These are phyloP conservation scores for Crithidia bombi DNA, from an alignment of 208 protist species.

Conservation along the genomic window DNA sequence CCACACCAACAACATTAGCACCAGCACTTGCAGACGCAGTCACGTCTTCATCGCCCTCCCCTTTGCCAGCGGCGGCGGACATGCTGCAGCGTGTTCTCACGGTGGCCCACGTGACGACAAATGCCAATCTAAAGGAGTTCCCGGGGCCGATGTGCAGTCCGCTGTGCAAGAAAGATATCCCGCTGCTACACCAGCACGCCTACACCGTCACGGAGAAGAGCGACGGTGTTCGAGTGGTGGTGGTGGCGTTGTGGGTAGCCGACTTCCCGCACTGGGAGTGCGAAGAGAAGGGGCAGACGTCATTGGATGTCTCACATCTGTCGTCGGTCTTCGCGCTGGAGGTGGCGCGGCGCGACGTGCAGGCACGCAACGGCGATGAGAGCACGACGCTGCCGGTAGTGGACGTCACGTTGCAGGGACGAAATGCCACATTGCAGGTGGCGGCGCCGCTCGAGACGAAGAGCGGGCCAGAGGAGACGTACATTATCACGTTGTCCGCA, in stretches of 20 bases:
- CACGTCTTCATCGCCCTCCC: neutral
- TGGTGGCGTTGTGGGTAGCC: conserved; percentile 34
- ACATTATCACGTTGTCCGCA: neutral
- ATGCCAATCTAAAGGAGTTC: conserved; percentile 39
- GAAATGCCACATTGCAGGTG: neutral
- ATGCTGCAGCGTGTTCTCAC: conserved; percentile 19
- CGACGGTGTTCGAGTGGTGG: conserved; percentile 73
- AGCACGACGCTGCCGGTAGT: neutral
- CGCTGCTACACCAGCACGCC: conserved; percentile 15
- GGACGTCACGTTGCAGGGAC: conserved; percentile 4
- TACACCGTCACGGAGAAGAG: conserved; percentile 86
- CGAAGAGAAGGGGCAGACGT: neutral
- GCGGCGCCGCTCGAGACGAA: neutral
- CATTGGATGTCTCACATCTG: conserved; percentile 10
- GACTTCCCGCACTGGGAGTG: conserved; percentile 53
- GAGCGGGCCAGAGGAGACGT: neutral
- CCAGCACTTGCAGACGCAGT: neutral
- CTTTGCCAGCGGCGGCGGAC: neutral
- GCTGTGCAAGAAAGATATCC: conserved; percentile 55
- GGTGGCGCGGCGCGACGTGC: conserved; percentile 7
- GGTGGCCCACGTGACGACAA: conserved; percentile 22
- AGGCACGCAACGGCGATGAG: neutral
- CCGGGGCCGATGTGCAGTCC: conserved; percentile 80
- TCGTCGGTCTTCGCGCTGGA: conserved; percentile 21
- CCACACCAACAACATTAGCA: neutral